Evolutionary conservation across 108 stramenopile species (phyloP), one percentile per base, ranked within the genome.

Genomic region (Fistulifera pelliculosa): DNA sequence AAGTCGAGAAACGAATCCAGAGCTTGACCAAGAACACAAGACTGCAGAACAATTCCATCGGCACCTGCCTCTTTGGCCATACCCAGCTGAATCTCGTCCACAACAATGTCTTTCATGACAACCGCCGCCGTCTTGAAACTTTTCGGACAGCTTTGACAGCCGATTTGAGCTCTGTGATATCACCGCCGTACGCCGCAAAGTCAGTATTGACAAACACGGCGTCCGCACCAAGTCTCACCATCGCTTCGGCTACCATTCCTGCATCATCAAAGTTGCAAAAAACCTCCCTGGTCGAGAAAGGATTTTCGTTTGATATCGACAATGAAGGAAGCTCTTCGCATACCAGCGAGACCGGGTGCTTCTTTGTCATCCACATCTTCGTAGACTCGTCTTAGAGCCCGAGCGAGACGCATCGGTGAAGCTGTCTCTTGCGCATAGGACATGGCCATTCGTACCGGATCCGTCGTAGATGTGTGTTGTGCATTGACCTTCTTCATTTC

Each of bases 61-160:
- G 83, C 85, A 19, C 91, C 91, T 0, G 91, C 82, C 44, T 93
- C 91, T 61, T 86, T 86, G 48, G 91, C 91, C 28, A 93, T 53
- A 45, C 87, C 91, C 53, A 93, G 54, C 56, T 93, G 91, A 40
- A 93, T 78, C 57, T 93, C 91, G 56, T 93, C 91, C 45, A 93
- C 87, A 21, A 93, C 85, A 65, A 93, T 87, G 56, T 93, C 91
- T 56, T 93, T 93, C 87, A 93, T 87, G 22, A 93, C 84, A 11
- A 93, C 87, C 1, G 91, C 87, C 21, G 85, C 91, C 11, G 76
- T 66, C 27, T 80, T 62, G 67, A 71, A 6, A 77, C 75, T 21
- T 54, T 56, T 15, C 81, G 66, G 2, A 93, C 91, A 15, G 84
- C 82, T 17, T 56, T 40, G 5, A 93, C 81, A 0, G 91, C 80